Base-by-base conservation (phyloP, 176 grass and related monocot genomes). In the Eleusine coracana region DNA sequence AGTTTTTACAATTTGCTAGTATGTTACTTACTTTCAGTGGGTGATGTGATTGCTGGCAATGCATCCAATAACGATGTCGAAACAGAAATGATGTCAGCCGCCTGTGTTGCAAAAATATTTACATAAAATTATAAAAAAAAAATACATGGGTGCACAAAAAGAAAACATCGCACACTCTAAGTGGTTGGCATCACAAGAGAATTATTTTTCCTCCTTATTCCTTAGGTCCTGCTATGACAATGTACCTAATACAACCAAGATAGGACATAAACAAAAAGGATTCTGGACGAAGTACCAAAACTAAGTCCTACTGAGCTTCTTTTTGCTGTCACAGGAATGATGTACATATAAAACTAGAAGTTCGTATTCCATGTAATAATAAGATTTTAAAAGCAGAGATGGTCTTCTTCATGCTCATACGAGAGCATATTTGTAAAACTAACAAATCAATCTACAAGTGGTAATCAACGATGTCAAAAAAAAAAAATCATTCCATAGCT, bases 11-110 rank as follows among this genome's bases (percentile, higher is more conserved):
- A 25, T 51, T 41, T 54, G 58, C 7, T 31, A 63, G 54, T 70
- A 70, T 70, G 37, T 39, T 64, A 83, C 84, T 87, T 90, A 90
- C 84, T 80, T 90, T 87, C 89, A 28, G 69, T 65, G 74, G 84
- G 63, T 13, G 80, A 71, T 64, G 70, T 70, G 37, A 94, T 42
- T 74, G 78, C 65, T 73, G 96, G 96, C 74, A 99, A 82, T 18
- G 52, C 46, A 21, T 96, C 96, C 82, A 99, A 68, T 67, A 99
- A 87, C 16, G 90, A 88, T 1, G 96, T 96, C 64, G 82, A 85
- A 88, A 96, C 83, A 76, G 91, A 76, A 71, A 99, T 69, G 68
- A 95, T 93, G 80, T 93, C 91, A 59, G 94, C 81, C 7, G 87
- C 96, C 96, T 99, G 86, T 41, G 79, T 84, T 66, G 74, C 7